phyloP scores from a whole-genome alignment of 306 rosid genomes.

The barrel medic (Medicago truncatula) region DNA sequence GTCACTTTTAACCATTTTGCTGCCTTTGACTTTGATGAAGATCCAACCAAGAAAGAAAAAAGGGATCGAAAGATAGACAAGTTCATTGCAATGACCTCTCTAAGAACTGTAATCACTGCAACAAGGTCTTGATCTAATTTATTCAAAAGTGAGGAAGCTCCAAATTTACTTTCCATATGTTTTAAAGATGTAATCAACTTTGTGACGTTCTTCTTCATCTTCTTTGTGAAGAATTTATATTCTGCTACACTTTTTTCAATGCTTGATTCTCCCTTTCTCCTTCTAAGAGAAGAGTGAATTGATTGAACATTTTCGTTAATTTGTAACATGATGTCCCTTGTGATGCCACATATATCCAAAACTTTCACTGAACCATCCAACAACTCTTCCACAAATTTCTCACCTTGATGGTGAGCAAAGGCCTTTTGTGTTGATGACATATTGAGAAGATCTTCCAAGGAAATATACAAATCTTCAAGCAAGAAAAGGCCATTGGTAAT shows the following conservation, averaged over 20 bases:
- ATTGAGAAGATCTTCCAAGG: conserved; percentile 65
- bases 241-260: conserved; percentile 49
- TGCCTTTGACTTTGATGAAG: conserved; percentile 48
- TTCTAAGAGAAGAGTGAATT: conserved; percentile 66
- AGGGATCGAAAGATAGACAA: conserved; percentile 50
- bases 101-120: conserved; percentile 41
- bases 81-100: conserved; percentile 49
- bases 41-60: conserved; percentile 45
- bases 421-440: conserved; percentile 43
- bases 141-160: conserved; percentile 30
- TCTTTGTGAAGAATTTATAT: conserved; percentile 55
- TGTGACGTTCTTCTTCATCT: conserved; percentile 62
- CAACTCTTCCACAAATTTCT: conserved; percentile 54
- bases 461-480: conserved; percentile 56
- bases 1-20: conserved; percentile 56
- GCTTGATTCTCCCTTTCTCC: conserved; percentile 63
- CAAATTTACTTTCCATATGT: conserved; percentile 55
- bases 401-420: conserved; percentile 47
- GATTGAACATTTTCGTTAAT: conserved; percentile 56
- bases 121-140: conserved; percentile 47
- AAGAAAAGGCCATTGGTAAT: conserved; percentile 41
- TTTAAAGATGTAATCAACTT: conserved; percentile 48
- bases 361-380: conserved; percentile 50
- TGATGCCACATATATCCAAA: conserved; percentile 64
- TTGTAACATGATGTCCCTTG: conserved; percentile 58